Evolutionary conservation across 2,329 filamentous ascomycete genomes (phyloP).

Genomic region (Claviceps monticola): DNA sequence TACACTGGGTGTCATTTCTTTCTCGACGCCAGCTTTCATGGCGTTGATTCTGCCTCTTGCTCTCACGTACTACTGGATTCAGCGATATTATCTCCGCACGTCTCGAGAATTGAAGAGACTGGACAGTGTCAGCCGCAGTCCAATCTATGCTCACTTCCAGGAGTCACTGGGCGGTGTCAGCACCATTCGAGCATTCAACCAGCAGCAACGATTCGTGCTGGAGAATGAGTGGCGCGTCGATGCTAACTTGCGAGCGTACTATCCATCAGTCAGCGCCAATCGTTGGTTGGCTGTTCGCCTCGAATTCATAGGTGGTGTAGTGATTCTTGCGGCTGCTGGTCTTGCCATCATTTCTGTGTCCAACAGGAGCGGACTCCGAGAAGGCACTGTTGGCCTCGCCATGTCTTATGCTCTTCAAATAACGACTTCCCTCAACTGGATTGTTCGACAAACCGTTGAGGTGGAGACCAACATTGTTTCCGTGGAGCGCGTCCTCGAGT

Average conservation of each 20-base stretch:
- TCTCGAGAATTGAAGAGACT: slow-evolving; percentile 93
- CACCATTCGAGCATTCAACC: slow-evolving; percentile 88
- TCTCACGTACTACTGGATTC: slow-evolving; percentile 78
- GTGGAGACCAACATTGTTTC: slow-evolving; percentile 99
- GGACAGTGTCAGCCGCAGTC: slow-evolving; percentile 88
- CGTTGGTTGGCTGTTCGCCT: slow-evolving; percentile 90
- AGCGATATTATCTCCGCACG: slow-evolving; percentile 91
- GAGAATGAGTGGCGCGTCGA: slow-evolving; percentile 98
- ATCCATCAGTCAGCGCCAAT: slow-evolving; percentile 86
- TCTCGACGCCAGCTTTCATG: slow-evolving; percentile 67
- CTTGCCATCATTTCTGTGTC: slow-evolving; percentile 72
- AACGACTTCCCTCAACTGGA: slow-evolving; percentile 96
- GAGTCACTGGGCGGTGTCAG: slow-evolving; percentile 88
- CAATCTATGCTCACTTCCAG: slow-evolving; percentile 97
- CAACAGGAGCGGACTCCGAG: slow-evolving; percentile 45
- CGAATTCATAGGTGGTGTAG: slow-evolving; percentile 87
- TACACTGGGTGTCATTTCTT: slow-evolving; percentile 74
- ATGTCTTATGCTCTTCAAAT: slow-evolving; percentile 98
- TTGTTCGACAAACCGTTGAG: slow-evolving; percentile 94
- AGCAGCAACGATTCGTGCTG: slow-evolving; percentile 71
- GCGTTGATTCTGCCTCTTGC: slow-evolving; percentile 68
- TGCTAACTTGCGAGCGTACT: slow-evolving; percentile 86
- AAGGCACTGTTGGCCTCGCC: slow-evolving; percentile 74
- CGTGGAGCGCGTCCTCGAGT: slow-evolving; percentile 93
- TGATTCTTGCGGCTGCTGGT: slow-evolving; percentile 76